These are phyloP conservation scores for Geoglossum cookeanum DNA, from an alignment of 2,329 filamentous ascomycete genomes.

Conservation along the genomic window DNA sequence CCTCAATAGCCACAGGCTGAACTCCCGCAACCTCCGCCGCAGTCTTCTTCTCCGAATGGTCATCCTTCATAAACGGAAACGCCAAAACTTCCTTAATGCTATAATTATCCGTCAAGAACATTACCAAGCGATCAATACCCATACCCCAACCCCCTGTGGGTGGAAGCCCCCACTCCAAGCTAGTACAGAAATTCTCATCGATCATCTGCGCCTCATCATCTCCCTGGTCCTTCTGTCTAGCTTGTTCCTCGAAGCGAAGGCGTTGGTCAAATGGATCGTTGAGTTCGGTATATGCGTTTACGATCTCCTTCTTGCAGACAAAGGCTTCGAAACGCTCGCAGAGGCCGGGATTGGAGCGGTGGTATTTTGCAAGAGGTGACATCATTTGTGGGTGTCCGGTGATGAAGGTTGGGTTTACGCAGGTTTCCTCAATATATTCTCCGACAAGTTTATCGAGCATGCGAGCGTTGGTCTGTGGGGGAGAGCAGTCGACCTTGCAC, in stretches of 20 bases:
- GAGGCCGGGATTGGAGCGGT: conserved; percentile 61
- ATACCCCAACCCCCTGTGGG: conserved; percentile 94
- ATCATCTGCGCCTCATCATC: conserved; percentile 93
- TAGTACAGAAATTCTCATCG: conserved; percentile 86
- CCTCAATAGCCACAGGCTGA: conserved; percentile 39
- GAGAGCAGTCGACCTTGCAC: conserved; percentile 73
- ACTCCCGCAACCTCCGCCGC: conserved; percentile 45
- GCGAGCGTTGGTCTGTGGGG: conserved; percentile 78
- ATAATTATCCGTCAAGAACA: conserved; percentile 93
- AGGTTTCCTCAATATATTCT: conserved; percentile 88
- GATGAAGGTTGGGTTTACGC: conserved; percentile 86
- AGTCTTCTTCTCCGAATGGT: conserved; percentile 31
- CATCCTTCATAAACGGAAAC: conserved; percentile 97
- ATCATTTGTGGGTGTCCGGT: conserved; percentile 71
- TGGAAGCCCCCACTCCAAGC: conserved; percentile 76
- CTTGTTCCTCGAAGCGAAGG: conserved; percentile 84
- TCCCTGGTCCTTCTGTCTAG: conserved; percentile 83
- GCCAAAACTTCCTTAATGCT: conserved; percentile 89
- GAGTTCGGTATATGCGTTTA: conserved; percentile 94
- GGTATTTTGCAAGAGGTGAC: conserved; percentile 92
- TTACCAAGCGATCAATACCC: conserved; percentile 83
- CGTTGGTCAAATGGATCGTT: conserved; percentile 94
- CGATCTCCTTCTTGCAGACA: conserved; percentile 92
- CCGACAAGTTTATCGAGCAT: conserved; percentile 93
- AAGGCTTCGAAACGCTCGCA: conserved; percentile 97